Conservation (phyloP, 805 yeast species). For the Candida pseudofarinosa region DNA sequence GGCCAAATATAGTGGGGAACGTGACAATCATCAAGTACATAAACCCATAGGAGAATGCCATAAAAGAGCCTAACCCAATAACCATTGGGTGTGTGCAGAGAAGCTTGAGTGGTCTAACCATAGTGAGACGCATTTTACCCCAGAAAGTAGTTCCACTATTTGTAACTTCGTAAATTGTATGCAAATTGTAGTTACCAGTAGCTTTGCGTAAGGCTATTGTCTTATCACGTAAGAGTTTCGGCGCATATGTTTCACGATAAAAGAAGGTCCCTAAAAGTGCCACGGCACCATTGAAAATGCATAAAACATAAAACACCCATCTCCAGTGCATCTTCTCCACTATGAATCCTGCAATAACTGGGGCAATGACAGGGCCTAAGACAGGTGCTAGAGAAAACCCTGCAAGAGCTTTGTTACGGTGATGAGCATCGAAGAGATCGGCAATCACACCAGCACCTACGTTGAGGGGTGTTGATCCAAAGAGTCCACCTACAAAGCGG, state of each 20-base stretch:
- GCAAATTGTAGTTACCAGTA: conserved; percentile 34
- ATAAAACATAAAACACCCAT: conserved; percentile 33
- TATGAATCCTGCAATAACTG: conserved; percentile 33
- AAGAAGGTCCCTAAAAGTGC: conserved; percentile 28
- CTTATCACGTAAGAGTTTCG: conserved; percentile 25
- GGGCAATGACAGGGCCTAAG: conserved; percentile 37
- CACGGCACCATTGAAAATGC: conserved; percentile 31
- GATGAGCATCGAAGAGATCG: conserved; percentile 31
- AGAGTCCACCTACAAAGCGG: conserved; percentile 33
- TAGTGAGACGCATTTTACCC: conserved; percentile 19
- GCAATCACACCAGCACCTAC: conserved; percentile 38
- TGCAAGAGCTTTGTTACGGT: conserved; percentile 32
- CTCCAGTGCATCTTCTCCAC: conserved; percentile 31
- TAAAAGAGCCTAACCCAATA: conserved; percentile 36
- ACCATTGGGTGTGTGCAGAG: conserved; percentile 35
- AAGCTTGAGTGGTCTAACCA: conserved; percentile 31
- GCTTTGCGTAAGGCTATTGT: conserved; percentile 25
- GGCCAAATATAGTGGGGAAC: conserved; percentile 29
- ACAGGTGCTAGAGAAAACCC: conserved; percentile 34
- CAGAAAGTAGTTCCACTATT: conserved; percentile 20
- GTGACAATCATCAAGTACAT: conserved; percentile 39
- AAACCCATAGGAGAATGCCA: conserved; percentile 41
- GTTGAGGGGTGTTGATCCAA: conserved; percentile 35
- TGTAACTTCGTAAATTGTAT: conserved; percentile 35
- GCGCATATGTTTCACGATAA: conserved; percentile 34